A percentile compares a stretch with the other conserved stretches of the same genome.
Evolutionary conservation across 2,329 filamentous ascomycete genomes (phyloP).

Genomic region (Teratosphaeria pseudoeucalypti): DNA sequence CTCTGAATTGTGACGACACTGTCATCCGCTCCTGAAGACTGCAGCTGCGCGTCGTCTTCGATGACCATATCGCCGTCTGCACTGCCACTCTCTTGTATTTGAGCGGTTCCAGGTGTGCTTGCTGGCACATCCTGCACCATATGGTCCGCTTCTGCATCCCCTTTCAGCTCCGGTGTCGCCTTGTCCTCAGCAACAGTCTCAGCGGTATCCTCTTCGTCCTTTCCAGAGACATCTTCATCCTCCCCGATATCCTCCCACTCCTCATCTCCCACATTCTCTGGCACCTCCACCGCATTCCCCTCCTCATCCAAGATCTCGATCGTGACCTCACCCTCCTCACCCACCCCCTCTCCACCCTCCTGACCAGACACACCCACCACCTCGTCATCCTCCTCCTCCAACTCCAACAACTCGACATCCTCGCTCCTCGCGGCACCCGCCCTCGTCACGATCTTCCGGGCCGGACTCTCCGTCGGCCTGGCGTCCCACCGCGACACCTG

Average conservation of each 20-base stretch:
- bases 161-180: neutral
- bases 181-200: neutral
- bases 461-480: constrained; percentile 13
- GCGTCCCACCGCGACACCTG: constrained; percentile 18
- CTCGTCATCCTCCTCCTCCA: constrained; percentile 13
- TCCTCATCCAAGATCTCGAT: constrained; percentile 20
- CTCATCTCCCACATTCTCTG: constrained; percentile 3
- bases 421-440: neutral
- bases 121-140: neutral
- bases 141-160: neutral
- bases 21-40: neutral
- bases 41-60: neutral
- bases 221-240: constrained; percentile 6
- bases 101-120: neutral
- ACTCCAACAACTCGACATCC: constrained; percentile 11
- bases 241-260: constrained; percentile 18
- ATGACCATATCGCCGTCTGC: neutral
- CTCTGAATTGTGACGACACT: neutral
- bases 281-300: constrained; percentile 10
- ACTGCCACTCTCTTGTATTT: neutral
- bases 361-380: constrained; percentile 1
- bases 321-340: constrained; percentile 8
- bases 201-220: neutral
- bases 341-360: neutral
- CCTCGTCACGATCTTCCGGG: constrained; percentile 22